A percentile compares a stretch with the other conserved stretches of the same genome.
Evolutionary conservation across 768 basidiomycete species (phyloP).

Genomic region (Lactarius indigo): DNA sequence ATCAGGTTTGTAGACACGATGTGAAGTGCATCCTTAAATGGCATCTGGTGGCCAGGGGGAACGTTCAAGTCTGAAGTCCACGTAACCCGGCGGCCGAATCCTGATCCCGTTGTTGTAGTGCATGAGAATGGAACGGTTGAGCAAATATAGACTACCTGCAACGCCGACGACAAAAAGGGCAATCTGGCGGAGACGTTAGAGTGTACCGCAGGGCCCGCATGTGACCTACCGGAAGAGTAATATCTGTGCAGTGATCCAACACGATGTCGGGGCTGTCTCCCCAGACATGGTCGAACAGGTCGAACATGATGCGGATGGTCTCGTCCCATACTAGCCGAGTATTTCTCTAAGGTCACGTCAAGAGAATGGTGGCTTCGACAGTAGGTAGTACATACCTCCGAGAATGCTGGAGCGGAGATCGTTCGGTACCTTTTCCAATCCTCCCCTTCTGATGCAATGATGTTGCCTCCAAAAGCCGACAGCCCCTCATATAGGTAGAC

Average conservation of each 20-base stretch:
- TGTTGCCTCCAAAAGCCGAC: constrained; percentile 54
- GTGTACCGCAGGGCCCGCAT: too few species aligned
- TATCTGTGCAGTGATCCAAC: constrained; percentile 45
- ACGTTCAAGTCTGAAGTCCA: constrained; percentile 44
- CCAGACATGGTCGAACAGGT: constrained; percentile 45
- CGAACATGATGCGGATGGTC: constrained; percentile 32
- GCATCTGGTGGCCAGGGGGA: constrained; percentile 44
- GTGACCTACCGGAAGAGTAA: constrained; percentile 49
- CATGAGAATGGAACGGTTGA: not conserved
- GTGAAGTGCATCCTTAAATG: constrained; percentile 49
- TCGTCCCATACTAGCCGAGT: constrained; percentile 41
- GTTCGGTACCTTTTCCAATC: constrained; percentile 65
- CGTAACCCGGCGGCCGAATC: constrained; percentile 50
- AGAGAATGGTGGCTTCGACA: not conserved
- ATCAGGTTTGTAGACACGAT: constrained; percentile 39
- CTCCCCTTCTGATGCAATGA: constrained; percentile 60
- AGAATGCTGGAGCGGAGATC: constrained; percentile 62
- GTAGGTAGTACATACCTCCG: constrained; percentile 41
- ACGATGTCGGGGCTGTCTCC: constrained; percentile 37
- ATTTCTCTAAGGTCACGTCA: constrained; percentile 30
- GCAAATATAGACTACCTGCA: constrained; percentile 33
- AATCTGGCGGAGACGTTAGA: constrained; percentile 35
- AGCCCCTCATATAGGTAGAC: constrained; percentile 43
- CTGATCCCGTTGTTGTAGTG: not conserved
- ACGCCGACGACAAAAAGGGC: constrained; percentile 53